Conservation (phyloP, 306 rosid genomes). For the Luffa acutangula region DNA sequence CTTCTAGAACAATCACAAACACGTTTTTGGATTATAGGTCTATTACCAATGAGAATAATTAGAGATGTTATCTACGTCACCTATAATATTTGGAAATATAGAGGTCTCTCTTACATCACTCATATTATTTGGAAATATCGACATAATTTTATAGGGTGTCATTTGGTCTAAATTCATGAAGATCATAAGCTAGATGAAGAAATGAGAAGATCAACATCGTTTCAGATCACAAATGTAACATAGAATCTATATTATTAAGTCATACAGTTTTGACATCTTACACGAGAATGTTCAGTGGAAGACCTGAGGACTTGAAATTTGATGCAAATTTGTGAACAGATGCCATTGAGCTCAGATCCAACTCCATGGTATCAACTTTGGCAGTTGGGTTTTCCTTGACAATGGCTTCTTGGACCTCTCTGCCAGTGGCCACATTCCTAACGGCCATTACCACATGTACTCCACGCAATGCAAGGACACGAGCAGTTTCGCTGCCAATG, state of each 20-base stretch:
- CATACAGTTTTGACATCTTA: conserved; percentile 24
- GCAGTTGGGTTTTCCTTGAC: conserved; percentile 47
- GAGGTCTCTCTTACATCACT: not conserved
- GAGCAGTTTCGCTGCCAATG: conserved; percentile 56
- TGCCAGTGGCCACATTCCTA: conserved; percentile 44
- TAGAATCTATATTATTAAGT: not conserved
- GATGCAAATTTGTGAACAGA: conserved; percentile 57
- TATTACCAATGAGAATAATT: not conserved
- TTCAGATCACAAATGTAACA: not conserved
- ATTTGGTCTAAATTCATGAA: not conserved
- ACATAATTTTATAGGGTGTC: not conserved
- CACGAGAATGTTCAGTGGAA: conserved; percentile 74
- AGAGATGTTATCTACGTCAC: not conserved
- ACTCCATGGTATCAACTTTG: conserved; percentile 50
- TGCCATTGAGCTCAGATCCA: conserved; percentile 56
- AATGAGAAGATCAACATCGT: not conserved
- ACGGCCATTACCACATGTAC: conserved; percentile 67
- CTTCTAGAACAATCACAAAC: not conserved
- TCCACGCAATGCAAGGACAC: conserved; percentile 73
- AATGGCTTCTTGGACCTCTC: conserved; percentile 35
- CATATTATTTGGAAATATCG: not conserved
- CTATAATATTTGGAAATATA: not conserved
- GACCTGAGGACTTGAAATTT: conserved; percentile 38
- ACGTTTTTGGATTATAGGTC: not conserved
- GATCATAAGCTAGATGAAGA: not conserved